Evolutionary conservation across 2,329 filamentous ascomycete species (phyloP), one percentile per base, ranked within the genome.

Genomic region (Aspergillus flavus): DNA sequence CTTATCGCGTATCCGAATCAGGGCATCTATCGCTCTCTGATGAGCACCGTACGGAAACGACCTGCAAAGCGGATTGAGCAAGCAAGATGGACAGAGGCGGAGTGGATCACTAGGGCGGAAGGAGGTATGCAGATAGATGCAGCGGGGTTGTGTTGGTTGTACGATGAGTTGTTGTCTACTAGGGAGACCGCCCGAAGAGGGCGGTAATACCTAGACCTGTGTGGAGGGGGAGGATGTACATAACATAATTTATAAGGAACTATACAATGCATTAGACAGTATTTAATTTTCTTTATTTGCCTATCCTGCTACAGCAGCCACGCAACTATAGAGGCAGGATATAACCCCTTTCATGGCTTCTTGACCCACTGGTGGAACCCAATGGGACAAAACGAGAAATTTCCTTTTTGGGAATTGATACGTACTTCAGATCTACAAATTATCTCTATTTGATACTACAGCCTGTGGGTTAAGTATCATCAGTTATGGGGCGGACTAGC

Each of bases 1-100:
- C 46, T 50, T 10, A 50, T 50, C 14, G 46, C 23, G 21, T 50
- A 50, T 52, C 57, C 58, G 45, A 32, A 66, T 48, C 55, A 66
- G 34, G 46, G 46, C 1, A 28, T 50, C 6, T 50, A 50, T 50
- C 46, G 23, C 6, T 50, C 46, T 16, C 23, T 50, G 46, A 26
- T 26, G 46, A 50, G 46, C 6, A 28, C 46, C 11, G 23, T 50
- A 23, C 46, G 46, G 46, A 50, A 50, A 6, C 6, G 12, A 28
- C 46, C 23, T 28, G 21, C 12, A 16, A 50, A 50, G 6, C 23
- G 6, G 23, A 16, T 50, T 28, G 46, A 28, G 46, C 23, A 50
- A 23, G 46, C 46, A 14, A 30, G 14, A 16, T 50, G 46, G 46
- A 3, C 46, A 6, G 46, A 50, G 6, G 46, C 46, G 3, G 46